A percentile compares a stretch with the other conserved stretches of the same genome.
Evolutionary conservation across 805 yeast species (phyloP).

Genomic region (Myxozyma vanderwaltii): DNA sequence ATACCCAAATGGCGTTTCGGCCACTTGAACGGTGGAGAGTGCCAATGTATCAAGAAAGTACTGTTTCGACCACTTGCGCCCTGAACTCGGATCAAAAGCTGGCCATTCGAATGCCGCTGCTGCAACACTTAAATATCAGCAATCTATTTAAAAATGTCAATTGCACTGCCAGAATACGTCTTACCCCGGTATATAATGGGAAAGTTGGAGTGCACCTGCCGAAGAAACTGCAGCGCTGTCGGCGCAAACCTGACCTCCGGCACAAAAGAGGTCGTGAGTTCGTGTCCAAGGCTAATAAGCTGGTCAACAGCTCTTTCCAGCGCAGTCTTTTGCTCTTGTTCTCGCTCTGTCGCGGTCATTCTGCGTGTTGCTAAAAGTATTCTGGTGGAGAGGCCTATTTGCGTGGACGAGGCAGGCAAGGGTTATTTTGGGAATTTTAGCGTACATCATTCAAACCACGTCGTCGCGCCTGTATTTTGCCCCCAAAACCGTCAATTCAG

Average conservation of each 20-base stretch:
- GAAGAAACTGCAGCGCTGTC: slow-evolving; percentile 21
- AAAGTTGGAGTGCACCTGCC: slow-evolving; percentile 25
- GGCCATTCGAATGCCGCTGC: slow-evolving; percentile 31
- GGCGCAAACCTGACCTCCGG: slow-evolving; percentile 7
- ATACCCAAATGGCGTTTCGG: slow-evolving; percentile 32
- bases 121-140: background rate
- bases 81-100: slow-evolving; percentile 19
- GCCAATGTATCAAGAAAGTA: slow-evolving; percentile 14
- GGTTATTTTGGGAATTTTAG: background rate
- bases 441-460: no score
- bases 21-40: slow-evolving; percentile 12
- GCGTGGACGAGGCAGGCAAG: slow-evolving; percentile 1
- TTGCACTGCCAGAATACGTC: background rate
- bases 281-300: slow-evolving; percentile 21
- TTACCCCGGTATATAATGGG: slow-evolving; percentile 26
- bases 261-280: slow-evolving; percentile 28
- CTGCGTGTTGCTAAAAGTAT: background rate
- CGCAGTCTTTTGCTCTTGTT: background rate
- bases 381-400: no score
- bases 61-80: slow-evolving; percentile 14
- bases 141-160: background rate
- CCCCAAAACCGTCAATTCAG: no score
- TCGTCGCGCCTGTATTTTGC: no score
- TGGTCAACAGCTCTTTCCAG: slow-evolving; percentile 8
- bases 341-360: background rate